Base-by-base conservation (phyloP, 2,329 filamentous ascomycete genomes). In the Clonostachys sp. region DNA sequence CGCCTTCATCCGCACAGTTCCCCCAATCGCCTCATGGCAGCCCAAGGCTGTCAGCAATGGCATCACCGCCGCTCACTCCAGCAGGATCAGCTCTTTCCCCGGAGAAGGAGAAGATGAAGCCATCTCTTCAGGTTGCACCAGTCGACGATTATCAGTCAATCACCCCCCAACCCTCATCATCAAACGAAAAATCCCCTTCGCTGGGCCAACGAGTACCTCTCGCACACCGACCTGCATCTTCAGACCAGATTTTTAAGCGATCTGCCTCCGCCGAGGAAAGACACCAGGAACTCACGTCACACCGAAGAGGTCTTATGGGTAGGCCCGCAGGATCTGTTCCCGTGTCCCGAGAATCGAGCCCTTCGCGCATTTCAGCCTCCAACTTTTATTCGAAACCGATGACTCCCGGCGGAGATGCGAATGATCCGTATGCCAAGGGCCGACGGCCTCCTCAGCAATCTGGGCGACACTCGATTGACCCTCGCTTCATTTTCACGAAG, bases 1-100 rank as follows among this genome's bases (percentile, higher is more conserved):
- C 84, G 47, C 84, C 83, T 45, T 81, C 69, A 52, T 84, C 86
- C 53, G 84, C 84, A 46, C 74, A 73, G 49, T 80, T 77, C 55
- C 77, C 79, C 51, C 44, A 44, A 6, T 17, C n/a, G 14, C 84
- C 86, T 33, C 78, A 77, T 61, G 72, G 82, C 39, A 87, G 84
- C 53, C 86, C 88, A 50, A 78, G 80, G 51, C 72, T 80, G 41
- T 82, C 84, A 50, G 81, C 86, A 48, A 80, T 95, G 70, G 87
- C 92, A 56, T 95, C 91, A 12, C 92, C 92, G 54, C 91, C 91
- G 40, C 77, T 97, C 45, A 96, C 91, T 12, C 92, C 92, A 16
- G 84, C 90, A 47, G 91, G 84, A 45, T 92, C 89, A 41, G 70
- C 70, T 17, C 67, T 67, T 62, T 61, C 56, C 41, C 61, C 54